A percentile compares a stretch with the other conserved stretches of the same genome.
Evolutionary conservation across 83 land plant genomes (phyloP).

Genomic region (Thuja plicata): DNA sequence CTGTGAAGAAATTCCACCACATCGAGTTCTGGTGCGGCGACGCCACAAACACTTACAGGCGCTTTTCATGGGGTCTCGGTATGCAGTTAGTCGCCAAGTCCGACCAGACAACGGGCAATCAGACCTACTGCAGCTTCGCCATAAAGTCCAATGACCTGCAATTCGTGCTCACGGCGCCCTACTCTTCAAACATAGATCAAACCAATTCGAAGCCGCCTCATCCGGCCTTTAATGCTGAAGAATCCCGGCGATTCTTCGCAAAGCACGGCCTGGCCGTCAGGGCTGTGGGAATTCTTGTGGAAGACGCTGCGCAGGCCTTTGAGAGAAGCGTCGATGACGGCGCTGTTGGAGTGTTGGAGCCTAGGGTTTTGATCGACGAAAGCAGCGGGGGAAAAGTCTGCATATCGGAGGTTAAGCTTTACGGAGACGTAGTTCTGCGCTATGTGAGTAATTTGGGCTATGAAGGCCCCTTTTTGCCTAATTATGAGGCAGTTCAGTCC

Average conservation of each 20-base stretch:
- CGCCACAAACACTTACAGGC: constrained; percentile 70
- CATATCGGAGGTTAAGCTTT: too few species aligned
- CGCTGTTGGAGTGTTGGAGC: constrained; percentile 57
- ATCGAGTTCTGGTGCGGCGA: constrained; percentile 95
- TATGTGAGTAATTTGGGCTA: too few species aligned
- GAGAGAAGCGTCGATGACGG: constrained; percentile 70
- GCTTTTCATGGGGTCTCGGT: constrained; percentile 96
- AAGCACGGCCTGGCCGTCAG: constrained; percentile 90
- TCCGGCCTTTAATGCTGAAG: constrained; percentile 61
- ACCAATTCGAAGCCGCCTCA: constrained; percentile 37
- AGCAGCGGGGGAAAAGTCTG: too few species aligned
- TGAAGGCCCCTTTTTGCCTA: too few species aligned
- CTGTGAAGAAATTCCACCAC: constrained; percentile 85
- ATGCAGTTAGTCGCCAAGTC: constrained; percentile 84
- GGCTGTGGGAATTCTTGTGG: constrained; percentile 84
- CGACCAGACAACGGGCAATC: constrained; percentile 92
- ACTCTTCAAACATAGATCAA: constrained; percentile 40
- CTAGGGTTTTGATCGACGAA: constrained; percentile 41
- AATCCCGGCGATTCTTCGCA: constrained; percentile 47
- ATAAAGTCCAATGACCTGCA: constrained; percentile 63
- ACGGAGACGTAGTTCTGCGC: too few species aligned
- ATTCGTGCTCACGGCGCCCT: constrained; percentile 96
- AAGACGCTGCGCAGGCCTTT: constrained; percentile 74
- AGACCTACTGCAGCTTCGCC: constrained; percentile 77
- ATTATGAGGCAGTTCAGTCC: too few species aligned